Evolutionary conservation across 495 filamentous ascomycete genomes (phyloP), one percentile per base, ranked within the genome.

Genomic region (Penicillium coprophilum): DNA sequence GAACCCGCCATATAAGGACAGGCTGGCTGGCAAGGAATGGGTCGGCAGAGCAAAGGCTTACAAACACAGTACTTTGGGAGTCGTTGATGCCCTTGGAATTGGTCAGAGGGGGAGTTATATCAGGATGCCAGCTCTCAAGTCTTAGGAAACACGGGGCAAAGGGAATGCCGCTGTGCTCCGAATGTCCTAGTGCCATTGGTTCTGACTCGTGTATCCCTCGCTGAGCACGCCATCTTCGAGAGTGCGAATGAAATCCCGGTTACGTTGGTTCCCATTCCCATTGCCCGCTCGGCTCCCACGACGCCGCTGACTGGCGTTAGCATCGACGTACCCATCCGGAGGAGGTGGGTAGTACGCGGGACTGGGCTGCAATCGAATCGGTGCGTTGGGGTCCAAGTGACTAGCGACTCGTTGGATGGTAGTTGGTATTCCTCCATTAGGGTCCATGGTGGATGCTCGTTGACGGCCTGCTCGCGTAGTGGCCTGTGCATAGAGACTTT

Each of bases 291-390:
- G 83, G 57, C 91, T 95, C 20, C 90, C 87, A 63, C 92, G 85
- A 49, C 93, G 80, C 32, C 89, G 80, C 40, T 87, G 82, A 61
- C 85, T 87, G n/a, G 76, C 68, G 32, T 75, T 82, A 23, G 80
- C 70, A 59, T 89, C 85, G 11, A 87, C 82, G 41, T 88, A 82
- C 8, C 91, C 92, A 58, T 96, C 94, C 3, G 90, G 83, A n/a
- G 92, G 92, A 9, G 94, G 94, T 15, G 94, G 95, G 62, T 97
- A 97, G 71, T 99, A 99, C 8, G 95, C 95, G 2, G 95, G 95
- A 56, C 91, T 96, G 6, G 95, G 95, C 67, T 99, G 95, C 38
- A 96, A 71, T 43, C 95, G 81, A 65, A 99, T 97, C 0, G 95
- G 95, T 32, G 92, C 90, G 55, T 84, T 97, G 6, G 95, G 95